These are phyloP conservation scores for Sanghuangporus weigelae DNA, from an alignment of 1,284 basidiomycete genomes.

Conservation along the genomic window DNA sequence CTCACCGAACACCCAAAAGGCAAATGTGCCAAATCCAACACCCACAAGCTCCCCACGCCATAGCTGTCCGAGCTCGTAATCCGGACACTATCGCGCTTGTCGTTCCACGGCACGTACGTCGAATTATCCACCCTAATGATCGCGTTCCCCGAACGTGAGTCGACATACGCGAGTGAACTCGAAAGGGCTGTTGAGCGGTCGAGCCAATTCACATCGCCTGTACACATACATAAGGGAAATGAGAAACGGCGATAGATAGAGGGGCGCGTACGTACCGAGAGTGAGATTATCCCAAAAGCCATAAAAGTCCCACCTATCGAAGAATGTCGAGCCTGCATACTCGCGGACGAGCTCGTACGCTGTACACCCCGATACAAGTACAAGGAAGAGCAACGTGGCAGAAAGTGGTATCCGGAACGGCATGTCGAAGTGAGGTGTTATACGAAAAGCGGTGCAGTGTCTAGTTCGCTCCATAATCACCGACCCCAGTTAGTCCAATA, in stretches of 20 bases:
- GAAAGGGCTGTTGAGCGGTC: slow-evolving; percentile 37
- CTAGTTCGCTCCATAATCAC: too few relatives aligned
- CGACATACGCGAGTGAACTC: slow-evolving; percentile 48
- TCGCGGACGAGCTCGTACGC: slow-evolving; percentile 41
- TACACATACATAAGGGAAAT: not conserved
- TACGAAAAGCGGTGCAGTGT: not conserved
- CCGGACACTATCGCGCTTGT: slow-evolving; percentile 55
- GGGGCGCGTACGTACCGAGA: slow-evolving; percentile 38
- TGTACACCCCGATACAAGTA: not conserved
- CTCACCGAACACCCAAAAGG: slow-evolving; percentile 64
- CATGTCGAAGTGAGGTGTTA: too few relatives aligned
- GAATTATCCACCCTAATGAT: slow-evolving; percentile 58
- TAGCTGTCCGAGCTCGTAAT: slow-evolving; percentile 49
- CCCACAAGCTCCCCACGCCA: slow-evolving; percentile 51
- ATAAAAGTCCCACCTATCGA: slow-evolving; percentile 56
- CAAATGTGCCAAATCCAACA: slow-evolving; percentile 56
- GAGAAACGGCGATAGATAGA: not conserved
- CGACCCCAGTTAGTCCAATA: too few relatives aligned
- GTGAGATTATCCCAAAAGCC: slow-evolving; percentile 57
- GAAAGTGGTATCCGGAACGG: not conserved
- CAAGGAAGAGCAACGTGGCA: not conserved
- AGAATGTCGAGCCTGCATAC: slow-evolving; percentile 50
- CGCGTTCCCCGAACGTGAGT: slow-evolving; percentile 43
- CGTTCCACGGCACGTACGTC: slow-evolving; percentile 38
- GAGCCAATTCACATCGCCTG: slow-evolving; percentile 51